Evolutionary conservation across 2,329 filamentous ascomycete species (phyloP).

Genomic region (Pezicula neosporulosa): DNA sequence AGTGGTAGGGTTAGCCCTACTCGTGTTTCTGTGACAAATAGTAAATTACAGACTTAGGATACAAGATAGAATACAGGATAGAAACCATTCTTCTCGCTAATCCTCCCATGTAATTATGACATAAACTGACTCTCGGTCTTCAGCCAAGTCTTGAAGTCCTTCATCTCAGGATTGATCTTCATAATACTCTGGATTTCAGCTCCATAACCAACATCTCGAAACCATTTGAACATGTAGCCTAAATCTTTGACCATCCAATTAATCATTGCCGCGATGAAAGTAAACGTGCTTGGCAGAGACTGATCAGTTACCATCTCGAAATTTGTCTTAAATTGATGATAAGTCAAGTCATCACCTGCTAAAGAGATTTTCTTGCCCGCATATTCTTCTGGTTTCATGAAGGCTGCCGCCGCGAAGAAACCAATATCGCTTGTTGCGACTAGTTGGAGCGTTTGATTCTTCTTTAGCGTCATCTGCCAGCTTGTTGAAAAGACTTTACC

Average conservation of each 20-base stretch:
- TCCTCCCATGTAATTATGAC: too few relatives aligned
- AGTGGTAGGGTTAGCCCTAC: too few relatives aligned
- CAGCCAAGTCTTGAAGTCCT: conserved; percentile 7
- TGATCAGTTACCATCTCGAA: conserved; percentile 28
- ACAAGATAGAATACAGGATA: too few relatives aligned
- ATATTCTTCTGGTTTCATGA: conserved; percentile 27
- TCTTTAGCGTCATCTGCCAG: conserved; percentile 5
- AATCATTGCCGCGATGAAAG: conserved; percentile 23
- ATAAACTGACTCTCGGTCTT: too few relatives aligned
- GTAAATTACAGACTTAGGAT: too few relatives aligned
- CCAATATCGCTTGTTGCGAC: conserved; percentile 34
- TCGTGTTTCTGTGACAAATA: too few relatives aligned
- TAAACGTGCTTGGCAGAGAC: conserved; percentile 23
- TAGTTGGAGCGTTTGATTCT: conserved; percentile 30
- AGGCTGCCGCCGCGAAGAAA: conserved; percentile 29
- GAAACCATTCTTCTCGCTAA: too few relatives aligned
- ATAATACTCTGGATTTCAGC: conserved; percentile 23
- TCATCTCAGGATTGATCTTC: conserved; percentile 2
- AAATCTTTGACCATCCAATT: conserved; percentile 28
- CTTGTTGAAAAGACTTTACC: conserved; percentile 1
- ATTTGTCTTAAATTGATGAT: conserved; percentile 21
- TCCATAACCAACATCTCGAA: conserved; percentile 31
- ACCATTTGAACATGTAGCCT: conserved; percentile 33
- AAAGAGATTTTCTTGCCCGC: conserved; percentile 28
- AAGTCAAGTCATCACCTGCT: conserved; percentile 35